Evolutionary conservation across 2,329 filamentous ascomycete genomes (phyloP).

Genomic region (Ustulina deusta): DNA sequence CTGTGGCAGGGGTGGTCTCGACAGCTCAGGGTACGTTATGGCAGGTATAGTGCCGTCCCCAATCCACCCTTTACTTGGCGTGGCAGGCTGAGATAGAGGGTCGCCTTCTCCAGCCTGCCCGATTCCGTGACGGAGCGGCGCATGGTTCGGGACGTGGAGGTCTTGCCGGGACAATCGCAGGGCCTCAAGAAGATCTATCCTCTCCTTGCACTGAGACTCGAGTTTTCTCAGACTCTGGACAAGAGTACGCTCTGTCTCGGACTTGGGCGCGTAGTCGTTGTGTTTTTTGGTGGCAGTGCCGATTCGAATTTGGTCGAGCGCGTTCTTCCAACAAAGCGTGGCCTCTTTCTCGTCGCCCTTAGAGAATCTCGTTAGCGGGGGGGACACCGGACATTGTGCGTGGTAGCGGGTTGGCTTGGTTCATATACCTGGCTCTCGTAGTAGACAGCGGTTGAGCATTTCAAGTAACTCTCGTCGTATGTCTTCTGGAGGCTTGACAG

Average conservation of each 20-base stretch:
- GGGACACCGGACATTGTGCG: neutral
- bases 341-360: slow-evolving; percentile 94
- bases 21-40: slow-evolving; percentile 82
- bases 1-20: slow-evolving; percentile 71
- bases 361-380: slow-evolving; percentile 22
- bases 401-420: neutral
- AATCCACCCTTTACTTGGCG: slow-evolving; percentile 70
- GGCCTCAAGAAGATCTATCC: slow-evolving; percentile 88
- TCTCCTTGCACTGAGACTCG: slow-evolving; percentile 92
- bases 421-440: slow-evolving; percentile 87
- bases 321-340: slow-evolving; percentile 87
- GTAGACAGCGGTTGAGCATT: slow-evolving; percentile 94
- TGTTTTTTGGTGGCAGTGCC: slow-evolving; percentile 82
- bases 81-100: slow-evolving; percentile 36
- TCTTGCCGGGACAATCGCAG: slow-evolving; percentile 74
- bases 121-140: slow-evolving; percentile 22
- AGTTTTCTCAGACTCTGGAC: slow-evolving; percentile 84
- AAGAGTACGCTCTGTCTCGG: slow-evolving; percentile 85
- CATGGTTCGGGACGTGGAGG: slow-evolving; percentile 46
- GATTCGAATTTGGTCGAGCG: slow-evolving; percentile 88
- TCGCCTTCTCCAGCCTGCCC: slow-evolving; percentile 40
- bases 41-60: slow-evolving; percentile 85
- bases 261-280: slow-evolving; percentile 75
- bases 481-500: slow-evolving; percentile 90
- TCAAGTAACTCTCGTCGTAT: slow-evolving; percentile 95